phyloP scores from a whole-genome alignment of 805 yeast genomes.

The Ogataea salicorniae region DNA sequence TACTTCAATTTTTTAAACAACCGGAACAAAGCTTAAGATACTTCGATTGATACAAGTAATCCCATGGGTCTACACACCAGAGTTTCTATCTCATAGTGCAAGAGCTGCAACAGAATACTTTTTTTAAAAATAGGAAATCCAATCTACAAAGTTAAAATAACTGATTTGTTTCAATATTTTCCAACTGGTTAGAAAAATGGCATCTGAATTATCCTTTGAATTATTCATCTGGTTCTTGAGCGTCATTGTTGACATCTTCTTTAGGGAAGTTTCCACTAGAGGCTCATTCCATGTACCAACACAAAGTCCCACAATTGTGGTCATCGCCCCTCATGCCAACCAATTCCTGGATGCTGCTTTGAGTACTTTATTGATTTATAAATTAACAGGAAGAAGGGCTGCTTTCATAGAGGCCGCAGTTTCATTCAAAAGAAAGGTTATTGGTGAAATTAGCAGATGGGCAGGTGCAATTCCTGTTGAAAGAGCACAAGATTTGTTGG shows the following conservation, averaged over 20 bases:
- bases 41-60: no score
- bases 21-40: no score
- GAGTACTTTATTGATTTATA: conserved; percentile 66
- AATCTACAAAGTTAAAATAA: no score
- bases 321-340: conserved; percentile 97
- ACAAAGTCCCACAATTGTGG: conserved; percentile 82
- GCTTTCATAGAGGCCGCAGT: conserved; percentile 83
- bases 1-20: no score
- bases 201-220: conserved; percentile 17
- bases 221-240: conserved; percentile 27
- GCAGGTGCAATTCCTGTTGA: conserved; percentile 86
- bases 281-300: conserved; percentile 72
- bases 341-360: conserved; percentile 71
- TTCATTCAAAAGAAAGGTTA: conserved; percentile 58
- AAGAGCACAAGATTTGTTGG: conserved; percentile 81
- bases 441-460: conserved; percentile 71
- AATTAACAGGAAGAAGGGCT: conserved; percentile 60
- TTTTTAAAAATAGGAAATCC: no score
- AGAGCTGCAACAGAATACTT: no score
- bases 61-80: no score
- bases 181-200: no score
- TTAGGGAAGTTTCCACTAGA: conserved; percentile 82
- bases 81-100: no score
- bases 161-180: no score
- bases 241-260: conserved; percentile 48